These are phyloP conservation scores for Colletotrichum camelliae DNA, from an alignment of 2,329 filamentous ascomycete species.

Conservation along the genomic window DNA sequence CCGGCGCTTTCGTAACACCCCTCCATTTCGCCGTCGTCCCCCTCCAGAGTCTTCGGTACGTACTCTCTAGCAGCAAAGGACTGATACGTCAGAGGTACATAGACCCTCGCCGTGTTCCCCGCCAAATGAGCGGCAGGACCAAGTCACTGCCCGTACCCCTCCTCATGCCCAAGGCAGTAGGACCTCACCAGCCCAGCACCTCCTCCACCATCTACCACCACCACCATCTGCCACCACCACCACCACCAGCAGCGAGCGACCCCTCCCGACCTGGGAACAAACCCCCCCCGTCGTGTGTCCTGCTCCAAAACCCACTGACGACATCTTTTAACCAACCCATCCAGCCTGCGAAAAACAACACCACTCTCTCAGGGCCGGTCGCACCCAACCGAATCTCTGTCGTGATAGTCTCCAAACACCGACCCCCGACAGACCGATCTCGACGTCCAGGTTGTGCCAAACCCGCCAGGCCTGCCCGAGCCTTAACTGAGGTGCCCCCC, in stretches of 20 bases:
- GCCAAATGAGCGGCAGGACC: too few species aligned
- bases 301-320: constrained; percentile 21
- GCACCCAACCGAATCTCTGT: constrained; percentile 20
- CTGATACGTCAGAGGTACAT: background rate
- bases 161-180: background rate
- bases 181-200: background rate
- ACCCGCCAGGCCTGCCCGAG: background rate
- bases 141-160: background rate
- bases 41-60: background rate
- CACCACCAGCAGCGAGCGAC: background rate
- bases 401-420: constrained; percentile 6
- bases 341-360: constrained; percentile 18
- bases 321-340: constrained; percentile 18
- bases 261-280: constrained; percentile 7
- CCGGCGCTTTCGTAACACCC: constrained; percentile 12
- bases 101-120: background rate
- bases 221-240: background rate
- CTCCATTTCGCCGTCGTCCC: constrained; percentile 7
- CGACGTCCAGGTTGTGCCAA: constrained; percentile 3
- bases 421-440: constrained; percentile 17
- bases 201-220: background rate
- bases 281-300: background rate
- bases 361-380: constrained; percentile 18
- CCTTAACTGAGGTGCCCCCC: background rate
- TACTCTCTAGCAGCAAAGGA: background rate